Base-by-base conservation (phyloP, 306 rosid species). In the Prunus mira region DNA sequence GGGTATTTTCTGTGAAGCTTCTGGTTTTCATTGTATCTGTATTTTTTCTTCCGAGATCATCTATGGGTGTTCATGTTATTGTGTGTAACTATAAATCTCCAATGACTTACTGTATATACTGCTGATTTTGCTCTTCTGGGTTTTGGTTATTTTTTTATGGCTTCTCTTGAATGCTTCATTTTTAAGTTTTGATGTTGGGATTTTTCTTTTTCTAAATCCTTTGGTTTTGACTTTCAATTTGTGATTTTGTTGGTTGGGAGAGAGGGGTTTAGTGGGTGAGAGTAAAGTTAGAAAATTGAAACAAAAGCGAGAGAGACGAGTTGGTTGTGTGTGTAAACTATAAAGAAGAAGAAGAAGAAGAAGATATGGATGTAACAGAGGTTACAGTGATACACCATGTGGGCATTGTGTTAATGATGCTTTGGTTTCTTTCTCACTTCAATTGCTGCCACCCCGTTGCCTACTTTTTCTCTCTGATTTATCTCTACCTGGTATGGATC, bases 321-420 rank as follows among this genome's bases (percentile, higher is more conserved):
- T 45, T 67, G 65, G 28, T 2, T 55, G 28, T 65, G 27, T 30
- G 13, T 61, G 32, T 52, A n/a, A 12, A 12, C 20, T 18, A 5
- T 41, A 47, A 69, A n/a, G 60, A 41, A 58, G 69, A 41, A 55
- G 70, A 64, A 77, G 72, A 12, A 71, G 72, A 58, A 9, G 38
- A 10, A 67, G 73, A 49, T 71, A 92, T 92, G 97, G 88, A 90
- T 87, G 86, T 95, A 65, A 89, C 88, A 28, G 92, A 95, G 82
- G 78, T 84, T 54, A 71, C 99, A 9, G 68, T 96, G 13, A 84
- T 96, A 83, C 96, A 91, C 69, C 99, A 96, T 81, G 93, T 80
- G 62, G 97, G 85, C 17, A 83, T 96, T 32, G 88, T 91, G 22
- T 79, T 96, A 9, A 41, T 82, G 78, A 67, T 64, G 50, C 86